Evolutionary conservation across 2,329 filamentous ascomycete genomes (phyloP), one percentile per base, ranked within the genome.

Genomic region (Trichoderma koningii): DNA sequence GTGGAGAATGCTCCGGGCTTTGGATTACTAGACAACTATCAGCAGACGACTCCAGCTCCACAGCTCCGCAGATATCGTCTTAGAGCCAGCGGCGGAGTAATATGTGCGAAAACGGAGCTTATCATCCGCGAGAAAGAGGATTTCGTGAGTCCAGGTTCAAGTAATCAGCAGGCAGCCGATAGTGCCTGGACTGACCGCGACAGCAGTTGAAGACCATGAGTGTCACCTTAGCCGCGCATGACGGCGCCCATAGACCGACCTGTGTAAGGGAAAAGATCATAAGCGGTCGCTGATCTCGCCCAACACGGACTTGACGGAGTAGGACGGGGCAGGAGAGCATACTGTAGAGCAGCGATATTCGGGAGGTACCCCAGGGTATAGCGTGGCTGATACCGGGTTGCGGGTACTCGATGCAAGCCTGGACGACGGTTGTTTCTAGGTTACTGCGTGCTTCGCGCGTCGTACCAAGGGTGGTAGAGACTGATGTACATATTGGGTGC

Each of bases 301-400:
- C 21, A 23, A 23, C 21, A 23, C 21, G n/a, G 14, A 55, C 44
- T 38, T 59, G 19, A 23, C 21, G 21, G 41, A n/a, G 34, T 52
- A 48, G 23, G 53, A 52, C 19, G 19, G 30, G 30, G 45, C 30
- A 61, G 42, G 48, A 30, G 48, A n/a, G 34, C 12, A 42, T 15
- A n/a, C n/a, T n/a, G n/a, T n/a, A 56, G 41, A 56, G 41, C 21
- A 34, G 47, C 21, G 42, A 45, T 21, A 34, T 1, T 7, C 7
- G 10, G 12, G 15, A 50, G 23, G 38, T 34, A 17, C 30, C 28
- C 7, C 7, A 7, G 28, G 34, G 9, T 44, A 26, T 21, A 52
- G 48, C 48, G 48, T 52, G 21, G 48, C 59, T 48, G n/a, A 45
- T 62, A 62, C 59, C 59, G 59, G 59, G 59, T 62, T 55, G 48